Evolutionary conservation across 139 green algal genomes (phyloP), one percentile per base, ranked within the genome.

Genomic region (Pleodorina starrii): DNA sequence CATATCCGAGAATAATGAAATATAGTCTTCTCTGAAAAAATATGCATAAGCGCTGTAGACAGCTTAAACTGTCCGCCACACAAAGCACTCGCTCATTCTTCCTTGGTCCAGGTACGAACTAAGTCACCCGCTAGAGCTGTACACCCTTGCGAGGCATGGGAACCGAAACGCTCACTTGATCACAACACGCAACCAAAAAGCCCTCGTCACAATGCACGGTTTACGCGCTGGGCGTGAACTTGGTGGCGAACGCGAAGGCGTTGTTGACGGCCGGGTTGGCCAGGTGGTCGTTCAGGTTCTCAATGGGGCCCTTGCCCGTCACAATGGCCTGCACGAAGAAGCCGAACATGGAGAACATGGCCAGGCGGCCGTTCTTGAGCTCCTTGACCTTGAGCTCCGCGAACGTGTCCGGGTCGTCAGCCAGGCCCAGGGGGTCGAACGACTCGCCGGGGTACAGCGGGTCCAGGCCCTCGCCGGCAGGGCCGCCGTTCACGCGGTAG

Each of bases 401-500:
- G 79, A 96, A 91, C 88, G 93, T 95, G 88, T 98, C 94, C 54
- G 96, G 95, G 93, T 97, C 97, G 91, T 99, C 97, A 92, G 97
- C 97, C 84, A 98, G 93, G 90, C 97, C 97, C 86, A 99, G 92
- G 91, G 97, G 97, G 96, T 99, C 97, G 80, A 99, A 99, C 66
- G 94, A 91, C 93, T 96, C 97, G 90, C 97, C 97, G 50, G 97
- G 97, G 96, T 99, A 97, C 72, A 99, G 95, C 81, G 95, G 89
- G 93, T 98, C 96, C 40, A 97, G 86, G 84, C 93, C 88, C 92
- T 98, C 96, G 35, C 94, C 89, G 43, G 95, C 95, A 29, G 97
- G 97, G 89, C 96, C 97, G 85, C 96, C 97, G 92, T 98, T 98
- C 1, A 98, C 95, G 86, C 97, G 96, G 97, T 99, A 99, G 82